Conservation (phyloP, 1,284 basidiomycete species). For the Tilletia horrida region DNA sequence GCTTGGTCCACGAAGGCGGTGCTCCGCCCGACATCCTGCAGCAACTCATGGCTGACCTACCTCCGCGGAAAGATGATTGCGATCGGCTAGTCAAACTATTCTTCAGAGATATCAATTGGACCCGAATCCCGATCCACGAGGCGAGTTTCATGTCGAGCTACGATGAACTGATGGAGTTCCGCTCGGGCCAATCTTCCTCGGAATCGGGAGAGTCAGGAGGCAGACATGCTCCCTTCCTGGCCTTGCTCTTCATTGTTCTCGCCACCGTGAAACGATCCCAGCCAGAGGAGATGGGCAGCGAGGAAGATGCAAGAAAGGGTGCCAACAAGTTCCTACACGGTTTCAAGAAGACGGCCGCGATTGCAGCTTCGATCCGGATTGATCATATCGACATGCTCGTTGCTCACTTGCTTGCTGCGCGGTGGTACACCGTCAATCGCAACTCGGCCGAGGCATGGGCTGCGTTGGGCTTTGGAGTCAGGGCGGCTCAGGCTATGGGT, state of each 20-base stretch:
- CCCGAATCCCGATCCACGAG: slow-evolving; percentile 87
- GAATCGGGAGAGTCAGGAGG: slow-evolving; percentile 61
- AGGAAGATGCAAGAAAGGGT: slow-evolving; percentile 40
- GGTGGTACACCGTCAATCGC: slow-evolving; percentile 83
- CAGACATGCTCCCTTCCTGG: slow-evolving; percentile 77
- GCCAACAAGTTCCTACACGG: slow-evolving; percentile 61
- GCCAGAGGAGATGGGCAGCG: slow-evolving; percentile 64
- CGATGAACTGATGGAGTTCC: slow-evolving; percentile 67
- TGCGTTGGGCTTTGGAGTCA: slow-evolving; percentile 82
- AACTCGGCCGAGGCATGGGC: slow-evolving; percentile 92
- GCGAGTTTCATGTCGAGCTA: slow-evolving; percentile 77
- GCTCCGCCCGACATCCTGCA: slow-evolving; percentile 41
- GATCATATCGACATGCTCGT: slow-evolving; percentile 52
- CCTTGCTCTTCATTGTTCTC: slow-evolving; percentile 86
- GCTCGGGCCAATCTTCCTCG: slow-evolving; percentile 40
- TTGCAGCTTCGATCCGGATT: slow-evolving; percentile 43
- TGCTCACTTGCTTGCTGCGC: slow-evolving; percentile 61
- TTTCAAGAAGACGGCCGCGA: slow-evolving; percentile 58
- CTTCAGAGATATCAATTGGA: slow-evolving; percentile 71
- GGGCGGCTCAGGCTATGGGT: slow-evolving; percentile 89
- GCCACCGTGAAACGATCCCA: slow-evolving; percentile 81
- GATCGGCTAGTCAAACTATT: slow-evolving; percentile 47
- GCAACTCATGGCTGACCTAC: slow-evolving; percentile 46
- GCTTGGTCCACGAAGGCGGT: slow-evolving; percentile 49
- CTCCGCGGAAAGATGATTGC: slow-evolving; percentile 31